phyloP scores from a whole-genome alignment of 768 basidiomycete species.

The Harrya chromipes region DNA sequence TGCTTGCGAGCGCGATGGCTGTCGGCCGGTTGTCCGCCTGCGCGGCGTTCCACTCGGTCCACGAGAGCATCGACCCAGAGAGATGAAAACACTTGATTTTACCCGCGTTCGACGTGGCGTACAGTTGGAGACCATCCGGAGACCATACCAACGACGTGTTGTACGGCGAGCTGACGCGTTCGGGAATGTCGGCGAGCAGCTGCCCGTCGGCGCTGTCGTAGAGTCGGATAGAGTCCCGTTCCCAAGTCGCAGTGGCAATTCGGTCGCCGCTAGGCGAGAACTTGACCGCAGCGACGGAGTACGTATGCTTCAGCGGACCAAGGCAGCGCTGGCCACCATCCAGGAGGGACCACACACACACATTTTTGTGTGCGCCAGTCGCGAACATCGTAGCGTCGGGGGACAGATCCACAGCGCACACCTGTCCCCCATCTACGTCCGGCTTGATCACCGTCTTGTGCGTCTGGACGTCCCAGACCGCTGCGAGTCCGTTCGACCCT shows the following conservation, averaged over 20 bases:
- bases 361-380: constrained; percentile 1
- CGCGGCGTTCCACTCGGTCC: not conserved
- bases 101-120: constrained; percentile 1
- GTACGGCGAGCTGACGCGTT: constrained; percentile 6
- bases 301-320: constrained; percentile 3
- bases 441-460: not conserved
- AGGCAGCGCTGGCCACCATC: constrained; percentile 1
- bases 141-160: constrained; percentile 5
- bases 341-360: constrained; percentile 2
- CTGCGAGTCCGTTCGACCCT: not conserved
- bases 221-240: constrained; percentile 1
- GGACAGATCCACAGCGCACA: constrained; percentile 7
- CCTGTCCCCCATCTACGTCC: not conserved
- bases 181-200: constrained; percentile 3
- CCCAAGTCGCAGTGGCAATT: constrained; percentile 13
- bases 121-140: not conserved
- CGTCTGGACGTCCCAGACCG: constrained; percentile 8
- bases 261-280: constrained; percentile 27
- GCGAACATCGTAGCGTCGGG: constrained; percentile 7
- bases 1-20: constrained; percentile 2
- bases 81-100: constrained; percentile 7
- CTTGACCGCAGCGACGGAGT: constrained; percentile 1
- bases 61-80: constrained; percentile 1
- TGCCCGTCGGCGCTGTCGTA: constrained; percentile 1
- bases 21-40: not conserved